Evolutionary conservation across 306 rosid species (phyloP), one percentile per base, ranked within the genome.

Genomic region (Cyclanthera cordifolia): DNA sequence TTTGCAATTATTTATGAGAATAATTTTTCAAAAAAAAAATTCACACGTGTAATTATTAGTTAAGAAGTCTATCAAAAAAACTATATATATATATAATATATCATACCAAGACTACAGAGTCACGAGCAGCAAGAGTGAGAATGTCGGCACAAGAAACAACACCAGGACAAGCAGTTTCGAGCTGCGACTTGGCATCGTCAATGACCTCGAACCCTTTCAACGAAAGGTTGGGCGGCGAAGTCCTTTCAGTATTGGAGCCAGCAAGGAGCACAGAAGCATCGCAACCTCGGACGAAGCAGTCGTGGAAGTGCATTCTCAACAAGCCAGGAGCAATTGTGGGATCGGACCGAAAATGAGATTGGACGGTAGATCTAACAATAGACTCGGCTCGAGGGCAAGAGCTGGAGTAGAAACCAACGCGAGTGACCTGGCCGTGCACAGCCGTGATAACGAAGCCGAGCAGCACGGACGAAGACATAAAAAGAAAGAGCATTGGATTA

Each of bases 121-220:
- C 72, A 52, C 72, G 72, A 15, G 72, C 72, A 2, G 72, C 72
- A 0, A 68, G 72, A 0, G 72, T 1, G 2, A 68, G 72, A 50
- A 68, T 50, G 2, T 68, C 72, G 5, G 72, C 72, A 4, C 72
- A 68, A 2, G 72, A 68, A 1, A 68, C 72, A 21, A 68, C 30
- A 1, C 72, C 72, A n/a, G 72, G 72, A 21, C 72, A 68, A n/a
- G 59, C 59, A 50, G 72, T 30, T 30, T 68, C 72, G 11, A 68
- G 72, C 30, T 50, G 56, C 15, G 60, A 16, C 59, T 68, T 68
- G 47, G 72, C 72, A 50, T 68, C 72, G 13, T 68, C 72, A 1
- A 68, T 68, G 6, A 68, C 72, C 25, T 68, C 72, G 8, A 68
- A 68, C 45, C 72, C 72, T 17, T 52, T 68, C 24, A 68, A 21